Evolutionary conservation across 441 rosid genomes (phyloP), one percentile per base, ranked within the genome.

Genomic region (Brassica balearica): DNA sequence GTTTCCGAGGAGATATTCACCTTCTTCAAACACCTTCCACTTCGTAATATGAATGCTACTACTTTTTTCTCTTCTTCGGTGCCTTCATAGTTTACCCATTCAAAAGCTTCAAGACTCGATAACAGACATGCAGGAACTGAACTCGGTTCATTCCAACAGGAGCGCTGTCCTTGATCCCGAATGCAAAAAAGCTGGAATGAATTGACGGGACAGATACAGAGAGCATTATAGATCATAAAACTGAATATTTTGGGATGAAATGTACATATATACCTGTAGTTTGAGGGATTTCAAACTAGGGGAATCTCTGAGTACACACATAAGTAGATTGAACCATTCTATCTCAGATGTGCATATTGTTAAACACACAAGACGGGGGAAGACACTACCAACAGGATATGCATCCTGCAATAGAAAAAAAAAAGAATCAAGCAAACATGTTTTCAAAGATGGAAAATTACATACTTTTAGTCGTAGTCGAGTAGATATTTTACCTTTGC

Each of bases 101-200:
- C 12, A 0, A 72, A 2, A 8, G 19, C 46, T 63, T 72, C 46
- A 25, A 72, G 46, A 27, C 12, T 43, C 1, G 17, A n/a, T 15
- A 11, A 9, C 61, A 72, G 2, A 27, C 69, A 62, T 14, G 15
- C 69, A 9, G 79, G 73, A 36, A 55, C 72, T 22, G 72, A 9
- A 2, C 17, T 55, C 27, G 65, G 78, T 66, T 74, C 10, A n/a
- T 11, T 71, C 76, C 76, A 72, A 55, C 41, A 38, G 4, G 27
- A 38, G 2, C 58, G 36, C 3, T 20, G 25, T 19, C 8, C 23
- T 8, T 19, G 2, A 56, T 8, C 25, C 12, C 11, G 25, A 56
- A 8, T 5, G 22, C 11, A 8, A 56, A 0, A 9, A 5, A 11
- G 8, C 71, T 62, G 38, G 3, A 0, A 23, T 11, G 25, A 56